Base-by-base conservation (phyloP, 495 filamentous ascomycete species). In the Lichenothelia convexa region DNA sequence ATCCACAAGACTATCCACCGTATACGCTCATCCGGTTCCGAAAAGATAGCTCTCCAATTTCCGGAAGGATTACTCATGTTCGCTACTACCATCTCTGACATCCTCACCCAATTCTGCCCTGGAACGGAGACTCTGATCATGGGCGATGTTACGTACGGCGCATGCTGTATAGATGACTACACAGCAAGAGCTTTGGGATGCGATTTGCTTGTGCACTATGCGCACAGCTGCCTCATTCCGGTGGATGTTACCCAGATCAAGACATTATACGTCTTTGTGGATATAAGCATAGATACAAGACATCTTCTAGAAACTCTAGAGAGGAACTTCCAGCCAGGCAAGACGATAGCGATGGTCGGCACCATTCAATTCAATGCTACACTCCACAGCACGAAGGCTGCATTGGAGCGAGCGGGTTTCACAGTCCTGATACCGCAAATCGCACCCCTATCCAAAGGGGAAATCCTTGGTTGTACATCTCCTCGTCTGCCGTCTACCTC, bases 291-390 rank as follows among this genome's bases (percentile, higher is more conserved):
- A 56, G 89, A 95, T 60, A 79, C 78, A 0, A 49, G 69, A 3
- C 89, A 99, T 54, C 69, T 99, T 2, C 51, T 93, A 18, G 75
- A 76, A 0, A 91, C 86, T 0, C 54, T 99, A n/a, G 77, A 82
- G 48, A 73, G 80, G 18, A 95, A 94, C 53, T 93, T 95, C 50
- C 59, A 71, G 5, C 49, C 78, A 0, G 80, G 80, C 2, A 89
- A 89, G 53, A 83, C 75, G 1, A 71, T 99, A 31, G 89, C 91
- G 3, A 68, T 93, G 40, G 85, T 99, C 0, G 89, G 87, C 12
- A 99, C 89, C 3, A 99, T 99, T 41, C 89, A 99, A 48, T 99
- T 99, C 65, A 99, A 99, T 57, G 79, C 83, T 5, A 92, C 89
- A 0, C 73, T 99, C 19, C 89, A 99, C 56, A 77, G 74, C 12